A percentile compares a stretch with the other conserved stretches of the same genome.
phyloP scores from a whole-genome alignment of 179 eudicot species.

The Spinacia oleracea region DNA sequence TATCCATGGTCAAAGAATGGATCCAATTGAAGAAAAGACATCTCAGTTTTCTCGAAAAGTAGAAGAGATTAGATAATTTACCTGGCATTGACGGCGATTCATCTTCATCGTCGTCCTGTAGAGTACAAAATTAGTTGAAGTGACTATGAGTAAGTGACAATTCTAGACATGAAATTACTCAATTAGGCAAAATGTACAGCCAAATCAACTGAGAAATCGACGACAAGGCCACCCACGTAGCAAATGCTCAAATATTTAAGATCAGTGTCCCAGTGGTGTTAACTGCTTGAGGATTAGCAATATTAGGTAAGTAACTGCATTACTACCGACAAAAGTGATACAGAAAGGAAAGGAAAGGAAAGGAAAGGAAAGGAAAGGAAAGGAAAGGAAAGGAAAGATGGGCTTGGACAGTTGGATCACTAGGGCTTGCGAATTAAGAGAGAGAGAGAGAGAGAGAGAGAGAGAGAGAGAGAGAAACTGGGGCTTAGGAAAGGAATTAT shows the following conservation, averaged over 20 bases:
- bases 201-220: background rate
- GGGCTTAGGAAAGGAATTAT: too few species aligned
- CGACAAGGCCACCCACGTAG: background rate
- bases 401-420: too few species aligned
- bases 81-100: slow-evolving; percentile 56
- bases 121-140: slow-evolving; percentile 8
- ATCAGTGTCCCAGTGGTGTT: background rate
- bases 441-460: too few species aligned
- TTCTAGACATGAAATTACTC: background rate
- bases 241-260: slow-evolving; percentile 1
- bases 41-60: background rate
- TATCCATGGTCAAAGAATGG: background rate
- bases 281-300: too few species aligned
- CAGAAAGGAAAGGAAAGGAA: too few species aligned
- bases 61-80: slow-evolving; percentile 27
- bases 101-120: slow-evolving; percentile 75
- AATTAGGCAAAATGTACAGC: background rate
- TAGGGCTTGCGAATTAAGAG: too few species aligned
- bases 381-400: too few species aligned
- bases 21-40: slow-evolving; percentile 8
- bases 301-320: too few species aligned
- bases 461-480: too few species aligned
- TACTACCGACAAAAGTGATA: too few species aligned
- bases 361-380: too few species aligned
- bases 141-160: background rate